A percentile compares a stretch with the other conserved stretches of the same genome.
These are phyloP conservation scores for Naganishia onofrii DNA, from an alignment of 768 basidiomycete species.

Conservation along the genomic window DNA sequence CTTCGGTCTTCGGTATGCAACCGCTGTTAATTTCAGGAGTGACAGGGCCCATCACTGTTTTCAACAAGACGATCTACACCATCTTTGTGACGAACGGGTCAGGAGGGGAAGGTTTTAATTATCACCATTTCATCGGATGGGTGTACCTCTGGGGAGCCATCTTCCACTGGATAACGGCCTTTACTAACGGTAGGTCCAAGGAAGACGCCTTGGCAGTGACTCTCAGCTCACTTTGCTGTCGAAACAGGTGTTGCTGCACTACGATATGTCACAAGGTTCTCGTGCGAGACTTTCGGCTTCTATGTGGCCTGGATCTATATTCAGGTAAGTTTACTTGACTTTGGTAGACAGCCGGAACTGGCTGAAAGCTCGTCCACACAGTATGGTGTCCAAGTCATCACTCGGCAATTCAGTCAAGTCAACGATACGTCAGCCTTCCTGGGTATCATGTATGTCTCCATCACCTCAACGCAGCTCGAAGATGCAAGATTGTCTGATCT, in stretches of 20 bases:
- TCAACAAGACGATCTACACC: constrained; percentile 83
- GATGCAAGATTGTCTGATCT: constrained; percentile 37
- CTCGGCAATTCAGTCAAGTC: constrained; percentile 63
- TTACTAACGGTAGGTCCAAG: constrained; percentile 64
- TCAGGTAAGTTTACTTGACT: background rate
- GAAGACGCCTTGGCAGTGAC: background rate
- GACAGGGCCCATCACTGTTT: constrained; percentile 89
- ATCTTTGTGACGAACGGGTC: constrained; percentile 57
- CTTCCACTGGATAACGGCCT: constrained; percentile 70
- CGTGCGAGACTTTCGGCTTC: constrained; percentile 89
- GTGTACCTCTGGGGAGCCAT: constrained; percentile 88
- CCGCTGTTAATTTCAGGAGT: constrained; percentile 90
- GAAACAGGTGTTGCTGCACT: constrained; percentile 65
- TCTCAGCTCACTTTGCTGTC: background rate
- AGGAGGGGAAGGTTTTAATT: constrained; percentile 59
- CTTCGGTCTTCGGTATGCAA: constrained; percentile 82
- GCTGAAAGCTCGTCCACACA: constrained; percentile 58
- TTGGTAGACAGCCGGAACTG: background rate
- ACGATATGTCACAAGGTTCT: constrained; percentile 81
- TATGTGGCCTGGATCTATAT: constrained; percentile 73
- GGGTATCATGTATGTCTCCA: constrained; percentile 44
- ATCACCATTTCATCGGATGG: constrained; percentile 87
- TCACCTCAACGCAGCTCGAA: background rate
- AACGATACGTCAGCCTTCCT: constrained; percentile 42
- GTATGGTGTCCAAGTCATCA: constrained; percentile 81